Percentiles rank a stretch among this genome's conserved stretches.
These are phyloP conservation scores for Thalassiosira exigua DNA, from an alignment of 352 stramenopile species.

Conservation along the genomic window DNA sequence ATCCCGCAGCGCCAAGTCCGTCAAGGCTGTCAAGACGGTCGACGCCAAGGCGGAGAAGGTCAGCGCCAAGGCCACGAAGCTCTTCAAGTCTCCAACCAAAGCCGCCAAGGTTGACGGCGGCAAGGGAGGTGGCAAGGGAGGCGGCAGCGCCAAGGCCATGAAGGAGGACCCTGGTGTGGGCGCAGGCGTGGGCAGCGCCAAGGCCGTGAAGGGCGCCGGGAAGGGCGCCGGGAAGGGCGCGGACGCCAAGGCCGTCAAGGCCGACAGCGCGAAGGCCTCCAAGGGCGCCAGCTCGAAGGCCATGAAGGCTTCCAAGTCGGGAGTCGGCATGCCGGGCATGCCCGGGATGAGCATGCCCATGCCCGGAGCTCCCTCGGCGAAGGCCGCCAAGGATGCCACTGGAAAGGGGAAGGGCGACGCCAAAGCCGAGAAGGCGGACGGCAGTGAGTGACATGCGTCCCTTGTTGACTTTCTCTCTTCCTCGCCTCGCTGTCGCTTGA, in stretches of 20 bases:
- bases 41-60: too few species aligned
- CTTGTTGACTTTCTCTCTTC: too few species aligned
- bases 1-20: too few species aligned
- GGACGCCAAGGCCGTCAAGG: conserved; percentile 8
- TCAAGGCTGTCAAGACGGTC: too few species aligned
- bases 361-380: neutral
- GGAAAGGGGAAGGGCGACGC: neutral
- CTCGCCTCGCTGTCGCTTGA: too few species aligned
- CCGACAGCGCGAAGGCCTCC: neutral
- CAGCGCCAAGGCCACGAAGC: too few species aligned
- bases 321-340: too few species aligned
- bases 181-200: conserved; percentile 59
- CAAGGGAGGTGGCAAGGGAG: conserved; percentile 40
- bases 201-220: neutral
- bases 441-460: too few species aligned
- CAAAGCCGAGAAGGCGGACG: conserved; percentile 22
- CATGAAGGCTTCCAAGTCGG: conserved; percentile 1
- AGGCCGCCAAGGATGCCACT: neutral
- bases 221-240: conserved; percentile 5
- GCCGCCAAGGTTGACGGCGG: too few species aligned
- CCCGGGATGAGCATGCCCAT: too few species aligned
- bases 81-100: too few species aligned
- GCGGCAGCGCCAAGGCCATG: conserved; percentile 61
- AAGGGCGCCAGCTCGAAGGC: neutral
- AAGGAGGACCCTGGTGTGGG: conserved; percentile 79